Base-by-base conservation (phyloP, 2,329 filamentous ascomycete species). In the Fusarium paranaense region DNA sequence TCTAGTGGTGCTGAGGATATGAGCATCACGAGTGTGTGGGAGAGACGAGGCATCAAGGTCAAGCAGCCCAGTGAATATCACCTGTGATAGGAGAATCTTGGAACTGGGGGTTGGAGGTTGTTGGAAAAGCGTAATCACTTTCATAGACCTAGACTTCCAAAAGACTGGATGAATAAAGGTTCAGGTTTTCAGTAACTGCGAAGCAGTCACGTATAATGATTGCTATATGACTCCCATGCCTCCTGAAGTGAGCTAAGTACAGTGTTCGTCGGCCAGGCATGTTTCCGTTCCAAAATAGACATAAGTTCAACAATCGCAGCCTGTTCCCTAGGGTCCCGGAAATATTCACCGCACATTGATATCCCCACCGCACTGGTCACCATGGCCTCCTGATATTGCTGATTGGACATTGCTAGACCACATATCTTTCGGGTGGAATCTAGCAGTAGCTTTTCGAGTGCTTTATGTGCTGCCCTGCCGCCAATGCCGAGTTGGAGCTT, bases 21-120 rank as follows among this genome's bases (percentile, higher is more conserved):
- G 77, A 73, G 72, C 0, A 76, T 78, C 1, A 52, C 63, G 1
- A 33, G 69, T 0, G 73, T 78, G 2, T 78, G 77, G 77, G 75
- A 78, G 65, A 68, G 74, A 59, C 71, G 71, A 7, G 77, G 77
- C 0, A 66, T 75, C 4, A 78, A 62, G 32, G 74, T 78, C 4
- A 63, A 30, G 1, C 47, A 67, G n/a, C 64, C 66, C 1, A 69
- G 72, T 10, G 77, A 78, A 8, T 78, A 78, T 9, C 76, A 78
- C 13, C 66, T 78, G 2, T 78, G 20, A 67, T 1, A 3, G 22
- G 18, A n/a, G 6, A 3, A 58, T 25, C 32, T 33, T n/a, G 6
- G 25, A 52, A 14, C 6, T 32, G 10, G 18, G 47, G 18, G 3
- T 0, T n/a, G 2, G 45, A 13, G 3, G 47, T n/a, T 27, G 14